Base-by-base conservation (phyloP, 176 grass and related monocot species). In the Coix lacrymajobi region DNA sequence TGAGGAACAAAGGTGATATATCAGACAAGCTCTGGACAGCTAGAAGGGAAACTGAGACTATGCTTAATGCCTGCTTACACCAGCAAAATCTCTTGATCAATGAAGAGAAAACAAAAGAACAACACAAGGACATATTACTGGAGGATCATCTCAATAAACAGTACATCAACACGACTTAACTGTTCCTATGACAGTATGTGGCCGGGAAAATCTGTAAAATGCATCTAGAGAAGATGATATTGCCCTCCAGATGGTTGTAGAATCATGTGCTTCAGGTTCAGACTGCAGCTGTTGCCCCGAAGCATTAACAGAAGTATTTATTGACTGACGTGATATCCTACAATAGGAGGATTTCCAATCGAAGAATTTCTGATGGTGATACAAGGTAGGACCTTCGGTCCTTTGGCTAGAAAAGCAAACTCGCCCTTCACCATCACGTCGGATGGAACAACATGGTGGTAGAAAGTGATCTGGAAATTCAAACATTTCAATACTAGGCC, bases 111-210 rank as follows among this genome's bases (percentile, higher is more conserved):
- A 72, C 3, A 11, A 70, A 17, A 36, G 1, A 66, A 56, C 26
- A 48, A 44, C 11, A 9, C 25, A 81, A 76, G 17, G 1, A 19
- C 17, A 81, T 39, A 76, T 51, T 1, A 19, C 0, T 30, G 37
- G 33, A 34, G 19, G 17, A 63, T 71, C 24, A 71, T 85, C 24
- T 24, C 10, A 89, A 74, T 78, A 62, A 75, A 41, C 8, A 56
- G 13, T 26, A 60, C 52, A 49, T 5, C 41, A 84, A 32, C 82
- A 84, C 3, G 74, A 89, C 87, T 93, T 87, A 93, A 99, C 96
- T 87, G 96, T 99, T 99, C 96, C 96, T 89, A 99, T 99, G 67
- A 99, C 36, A 43, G 96, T 96, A 79, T 99, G 93, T n/a, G 96
- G 93, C 57, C 96, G 96, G 30, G 91, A 94, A 91, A 99, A 96